Percentiles rank a stretch among this genome's conserved stretches.
These are phyloP conservation scores for Boletus semigastroideus DNA, from an alignment of 1,284 basidiomycete genomes.

Conservation along the genomic window DNA sequence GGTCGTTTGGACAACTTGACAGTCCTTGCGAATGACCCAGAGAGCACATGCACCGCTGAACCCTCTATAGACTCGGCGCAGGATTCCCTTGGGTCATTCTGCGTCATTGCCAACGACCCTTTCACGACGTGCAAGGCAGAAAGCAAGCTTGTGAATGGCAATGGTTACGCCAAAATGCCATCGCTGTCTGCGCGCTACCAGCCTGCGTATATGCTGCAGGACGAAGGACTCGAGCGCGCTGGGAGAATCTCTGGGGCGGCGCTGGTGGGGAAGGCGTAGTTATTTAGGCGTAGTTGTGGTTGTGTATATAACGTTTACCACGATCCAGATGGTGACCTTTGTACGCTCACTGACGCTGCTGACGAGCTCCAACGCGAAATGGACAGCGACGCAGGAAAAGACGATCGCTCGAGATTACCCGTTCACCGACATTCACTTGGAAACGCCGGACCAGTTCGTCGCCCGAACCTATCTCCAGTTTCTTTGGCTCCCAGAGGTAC, in stretches of 20 bases:
- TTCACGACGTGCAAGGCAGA: conserved; percentile 20
- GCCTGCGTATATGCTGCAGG: conserved; percentile 79
- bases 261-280: conserved; percentile 8
- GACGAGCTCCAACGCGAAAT: conserved; percentile 29
- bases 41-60: conserved; percentile 23
- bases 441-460: conserved; percentile 48
- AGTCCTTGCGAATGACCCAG: conserved; percentile 25
- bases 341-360: conserved; percentile 23
- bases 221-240: conserved; percentile 75
- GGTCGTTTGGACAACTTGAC: conserved; percentile 14
- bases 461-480: conserved; percentile 65
- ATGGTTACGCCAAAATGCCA: conserved; percentile 5
- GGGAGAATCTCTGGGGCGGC: conserved; percentile 44
- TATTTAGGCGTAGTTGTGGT: background rate
- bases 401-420: conserved; percentile 48
- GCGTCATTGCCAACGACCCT: conserved; percentile 25
- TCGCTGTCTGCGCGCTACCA: conserved; percentile 44
- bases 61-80: background rate
- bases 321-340: conserved; percentile 12
- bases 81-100: conserved; percentile 13
- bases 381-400: conserved; percentile 54
- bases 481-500: conserved; percentile 73
- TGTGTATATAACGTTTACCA: background rate
- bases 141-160: conserved; percentile 2
- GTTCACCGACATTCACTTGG: conserved; percentile 38